These are phyloP conservation scores for Allium fistulosum DNA, from an alignment of 106 monocot genomes.

Conservation along the genomic window DNA sequence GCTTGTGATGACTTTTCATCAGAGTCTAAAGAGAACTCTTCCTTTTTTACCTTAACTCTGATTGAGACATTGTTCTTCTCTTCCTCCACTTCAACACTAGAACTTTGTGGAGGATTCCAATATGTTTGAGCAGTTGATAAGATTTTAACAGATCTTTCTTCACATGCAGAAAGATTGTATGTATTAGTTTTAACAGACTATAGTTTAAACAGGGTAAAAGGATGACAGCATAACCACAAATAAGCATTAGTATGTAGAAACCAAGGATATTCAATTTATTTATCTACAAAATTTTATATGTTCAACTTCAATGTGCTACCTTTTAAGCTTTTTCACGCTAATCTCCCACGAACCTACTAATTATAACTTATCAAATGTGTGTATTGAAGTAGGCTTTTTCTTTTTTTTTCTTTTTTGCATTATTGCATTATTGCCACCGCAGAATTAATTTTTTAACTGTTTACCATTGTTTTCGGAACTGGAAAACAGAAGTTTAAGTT, in stretches of 20 bases:
- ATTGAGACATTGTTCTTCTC: constrained; percentile 17
- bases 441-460: no score
- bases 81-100: constrained; percentile 26
- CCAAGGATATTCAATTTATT: background rate
- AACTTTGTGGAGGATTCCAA: constrained; percentile 50
- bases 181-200: background rate
- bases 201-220: background rate
- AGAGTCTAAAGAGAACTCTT: constrained; percentile 43
- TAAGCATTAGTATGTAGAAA: background rate
- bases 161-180: background rate
- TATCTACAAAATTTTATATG: no score
- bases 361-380: no score
- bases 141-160: constrained; percentile 50
- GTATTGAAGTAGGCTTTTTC: no score
- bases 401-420: no score
- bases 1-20: constrained; percentile 54
- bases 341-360: no score
- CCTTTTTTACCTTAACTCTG: constrained; percentile 24
- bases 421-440: no score
- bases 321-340: no score
- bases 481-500: no score
- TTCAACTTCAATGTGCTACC: no score
- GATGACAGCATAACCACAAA: background rate
- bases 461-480: no score
- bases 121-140: constrained; percentile 70